Evolutionary conservation across 1,284 basidiomycete species (phyloP).

Genomic region (Xerocomus minutiporus): DNA sequence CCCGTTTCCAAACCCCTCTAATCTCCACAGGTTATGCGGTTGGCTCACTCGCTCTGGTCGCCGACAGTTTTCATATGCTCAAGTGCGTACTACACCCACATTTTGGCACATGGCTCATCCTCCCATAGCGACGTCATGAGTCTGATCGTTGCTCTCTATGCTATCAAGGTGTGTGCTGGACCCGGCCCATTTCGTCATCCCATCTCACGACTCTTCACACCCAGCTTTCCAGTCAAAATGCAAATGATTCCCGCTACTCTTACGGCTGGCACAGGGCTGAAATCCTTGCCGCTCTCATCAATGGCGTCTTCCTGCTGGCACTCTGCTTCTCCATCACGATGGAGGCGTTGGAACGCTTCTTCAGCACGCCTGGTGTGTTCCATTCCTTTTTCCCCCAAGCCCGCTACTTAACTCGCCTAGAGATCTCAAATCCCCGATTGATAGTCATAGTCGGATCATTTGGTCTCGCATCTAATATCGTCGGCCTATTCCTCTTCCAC

Average conservation of each 20-base stretch:
- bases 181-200: not conserved
- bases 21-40: slow-evolving; percentile 75
- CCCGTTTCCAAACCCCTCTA: not conserved
- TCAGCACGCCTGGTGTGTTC: slow-evolving; percentile 70
- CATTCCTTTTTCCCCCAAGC: not conserved
- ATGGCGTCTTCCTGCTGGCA: slow-evolving; percentile 94
- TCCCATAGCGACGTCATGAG: slow-evolving; percentile 85
- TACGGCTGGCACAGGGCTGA: slow-evolving; percentile 99
- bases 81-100: slow-evolving; percentile 53
- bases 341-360: slow-evolving; percentile 90
- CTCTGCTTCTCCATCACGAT: slow-evolving; percentile 95
- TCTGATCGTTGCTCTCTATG: slow-evolving; percentile 91
- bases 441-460: slow-evolving; percentile 89
- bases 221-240: slow-evolving; percentile 52
- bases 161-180: slow-evolving; percentile 74
- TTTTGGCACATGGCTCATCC: slow-evolving; percentile 9
- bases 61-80: slow-evolving; percentile 98
- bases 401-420: slow-evolving; percentile 40
- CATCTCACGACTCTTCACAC: slow-evolving; percentile 2
- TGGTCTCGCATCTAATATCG: slow-evolving; percentile 87
- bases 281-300: slow-evolving; percentile 91
- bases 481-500: slow-evolving; percentile 94
- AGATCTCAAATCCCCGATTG: slow-evolving; percentile 84
- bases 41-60: slow-evolving; percentile 91
- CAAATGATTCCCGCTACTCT: slow-evolving; percentile 64